Evolutionary conservation across 768 basidiomycete species (phyloP), one percentile per base, ranked within the genome.

Genomic region (Clavaria fumosa): DNA sequence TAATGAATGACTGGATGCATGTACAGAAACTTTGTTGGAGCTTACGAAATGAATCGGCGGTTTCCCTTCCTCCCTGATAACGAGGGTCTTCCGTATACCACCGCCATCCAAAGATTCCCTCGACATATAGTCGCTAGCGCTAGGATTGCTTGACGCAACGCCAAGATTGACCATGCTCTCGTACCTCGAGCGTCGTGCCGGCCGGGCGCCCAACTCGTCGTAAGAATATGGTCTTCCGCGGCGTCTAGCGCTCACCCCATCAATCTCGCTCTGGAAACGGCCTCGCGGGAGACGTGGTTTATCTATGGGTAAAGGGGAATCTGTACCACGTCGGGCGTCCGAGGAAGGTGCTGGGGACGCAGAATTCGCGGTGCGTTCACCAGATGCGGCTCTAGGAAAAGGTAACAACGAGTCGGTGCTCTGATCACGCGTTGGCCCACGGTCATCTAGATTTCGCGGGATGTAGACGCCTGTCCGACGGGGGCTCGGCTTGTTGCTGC

Each of bases 21-120:
- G 43, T 40, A 40, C 38, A 39, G 32, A 24, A 45, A 40, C n/a
- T n/a, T n/a, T 17, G 37, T 17, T 34, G 34, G 5, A 27, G 68
- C 88, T 69, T 53, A 90, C 88, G 54, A 82, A 89, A 53, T 77
- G 78, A 37, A 79, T 73, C 5, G 81, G 66, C 12, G 75, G 61
- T 60, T 79, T 82, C 35, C 85, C 85, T 45, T 81, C 75, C 61
- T 90, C 88, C 52, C 69, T 64, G 34, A 91, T 67, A 31, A 88
- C 67, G 24, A 91, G 61, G 28, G 76, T 72, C 59, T 75, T 74
- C 23, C 82, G 63, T 19, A 72, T 63, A 2, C 66, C 64, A 48
- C 66, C 71, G 15, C 76, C 78, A 46, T 80, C 78, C 54, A 71
- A 59, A 21, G 72, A 72, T 51, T 75, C 69, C 32, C 76, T 64